Base-by-base conservation (phyloP, 768 basidiomycete genomes). In the Suillus subalutaceus region DNA sequence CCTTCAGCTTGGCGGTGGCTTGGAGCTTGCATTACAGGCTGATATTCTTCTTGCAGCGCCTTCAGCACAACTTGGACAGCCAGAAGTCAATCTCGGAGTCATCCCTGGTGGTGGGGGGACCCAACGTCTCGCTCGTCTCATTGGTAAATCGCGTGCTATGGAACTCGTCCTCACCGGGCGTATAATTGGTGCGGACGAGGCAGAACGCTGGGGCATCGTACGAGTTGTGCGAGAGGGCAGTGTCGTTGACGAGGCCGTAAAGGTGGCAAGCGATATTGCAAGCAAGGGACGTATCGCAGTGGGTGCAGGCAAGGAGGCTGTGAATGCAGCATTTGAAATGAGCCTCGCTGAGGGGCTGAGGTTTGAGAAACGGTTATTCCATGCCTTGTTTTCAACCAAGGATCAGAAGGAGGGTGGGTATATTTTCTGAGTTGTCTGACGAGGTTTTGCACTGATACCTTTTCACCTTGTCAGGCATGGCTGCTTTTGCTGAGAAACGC, bases 21-120 rank as follows among this genome's bases (percentile, higher is more conserved):
- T 96, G 73, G 97, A 99, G 77, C 88, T 99, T 30, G 97, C 97
- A 6, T 86, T 99, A 69, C 94, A 94, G 89, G 93, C 94, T 77
- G 97, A 99, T 80, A 94, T 99, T 77, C 90, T 98, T 73, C 88
- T 97, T 59, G 94, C 90, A 20, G 91, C 94, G 6, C 91, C 94
- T 2, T 93, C 86, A 12, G 97, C 97, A 20, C 88, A 89, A 71
- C 97, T 99, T 70, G 95, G 95, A 20, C 97, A 97, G 75, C 97
- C 97, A 20, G 97, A 99, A 77, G 95, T 99, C 78, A 96, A 93
- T 74, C 85, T 98, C 38, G 97, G 96, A 63, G 90, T 94, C 67
- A 97, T 98, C 74, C 96, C 96, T 18, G 96, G 96, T 4, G 94
- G 91, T 10, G 97, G 96, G 38, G 96, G 96, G 6, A 94, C 95